A percentile compares a stretch with the other conserved stretches of the same genome.
phyloP scores from a whole-genome alignment of 2,329 filamentous ascomycete species.

The Colletotrichum destructivum region DNA sequence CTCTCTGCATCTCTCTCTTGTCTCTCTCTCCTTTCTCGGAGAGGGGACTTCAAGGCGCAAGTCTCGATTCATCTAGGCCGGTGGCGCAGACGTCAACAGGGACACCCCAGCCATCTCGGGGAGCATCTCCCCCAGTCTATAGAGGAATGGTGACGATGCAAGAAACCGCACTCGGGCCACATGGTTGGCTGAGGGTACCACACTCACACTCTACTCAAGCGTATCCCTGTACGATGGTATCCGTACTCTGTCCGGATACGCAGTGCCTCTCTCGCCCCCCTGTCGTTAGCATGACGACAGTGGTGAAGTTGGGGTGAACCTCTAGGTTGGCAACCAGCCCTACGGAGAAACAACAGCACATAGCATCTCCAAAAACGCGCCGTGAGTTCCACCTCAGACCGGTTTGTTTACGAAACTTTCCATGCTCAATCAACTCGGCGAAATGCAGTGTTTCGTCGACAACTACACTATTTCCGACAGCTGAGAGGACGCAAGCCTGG shows the following conservation, averaged over 20 bases:
- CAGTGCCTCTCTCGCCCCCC: background rate
- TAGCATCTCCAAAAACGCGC: slow-evolving; percentile 7
- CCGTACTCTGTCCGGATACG: background rate
- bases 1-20: slow-evolving; percentile 3
- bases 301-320: slow-evolving; percentile 18
- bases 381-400: slow-evolving; percentile 26
- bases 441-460: background rate
- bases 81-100: slow-evolving; percentile 32
- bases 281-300: slow-evolving; percentile 33
- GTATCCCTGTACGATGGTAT: too few species aligned
- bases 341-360: slow-evolving; percentile 25
- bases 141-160: slow-evolving; percentile 32
- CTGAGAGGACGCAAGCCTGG: background rate
- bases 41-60: background rate
- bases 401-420: slow-evolving; percentile 3
- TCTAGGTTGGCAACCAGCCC: slow-evolving; percentile 18
- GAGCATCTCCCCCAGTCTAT: slow-evolving; percentile 2
- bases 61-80: slow-evolving; percentile 25
- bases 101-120: slow-evolving; percentile 13
- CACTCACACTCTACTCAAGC: background rate
- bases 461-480: slow-evolving; percentile 32
- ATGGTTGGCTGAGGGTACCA: slow-evolving; percentile 11
- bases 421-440: slow-evolving; percentile 5
- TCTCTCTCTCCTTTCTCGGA: too few species aligned
- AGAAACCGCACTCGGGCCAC: slow-evolving; percentile 29